Percentiles rank a stretch among this genome's conserved stretches.
These are phyloP conservation scores for Cyclostephanos tholiformis DNA, from an alignment of 108 stramenopile species.

Conservation along the genomic window DNA sequence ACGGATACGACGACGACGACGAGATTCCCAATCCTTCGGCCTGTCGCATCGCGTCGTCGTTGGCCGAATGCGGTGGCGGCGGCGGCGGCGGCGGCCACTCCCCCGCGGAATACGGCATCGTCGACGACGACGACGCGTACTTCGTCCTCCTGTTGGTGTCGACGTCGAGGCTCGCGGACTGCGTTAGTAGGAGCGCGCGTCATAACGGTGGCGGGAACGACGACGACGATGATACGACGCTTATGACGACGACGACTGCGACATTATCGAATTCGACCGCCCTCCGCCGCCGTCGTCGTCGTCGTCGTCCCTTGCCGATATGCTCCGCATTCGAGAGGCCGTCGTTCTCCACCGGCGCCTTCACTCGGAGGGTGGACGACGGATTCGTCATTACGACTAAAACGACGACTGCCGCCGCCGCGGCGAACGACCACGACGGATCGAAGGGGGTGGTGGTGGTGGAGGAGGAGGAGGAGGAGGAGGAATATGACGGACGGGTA, in stretches of 20 bases:
- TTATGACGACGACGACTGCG: too few relatives aligned
- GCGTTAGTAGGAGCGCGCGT: not conserved
- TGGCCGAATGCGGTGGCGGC: slow-evolving; percentile 17
- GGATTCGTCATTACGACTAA: not conserved
- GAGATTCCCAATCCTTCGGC: slow-evolving; percentile 35
- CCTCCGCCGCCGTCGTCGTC: too few relatives aligned
- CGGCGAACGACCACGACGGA: not conserved
- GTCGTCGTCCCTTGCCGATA: not conserved
- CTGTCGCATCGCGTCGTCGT: slow-evolving; percentile 32
- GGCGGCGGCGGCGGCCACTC: not conserved
- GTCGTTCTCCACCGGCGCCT: not conserved
- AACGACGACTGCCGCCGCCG: not conserved
- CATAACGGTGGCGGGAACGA: not conserved
- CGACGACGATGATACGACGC: not conserved
- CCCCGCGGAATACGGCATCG: too few relatives aligned
- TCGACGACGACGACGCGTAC: not conserved
- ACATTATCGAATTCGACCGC: too few relatives aligned
- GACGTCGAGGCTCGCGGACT: not conserved
- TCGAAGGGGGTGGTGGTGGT: not conserved
- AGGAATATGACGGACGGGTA: too few relatives aligned
- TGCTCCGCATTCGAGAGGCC: not conserved
- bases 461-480: too few relatives aligned
- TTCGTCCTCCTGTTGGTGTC: not conserved
- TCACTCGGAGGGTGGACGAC: not conserved
- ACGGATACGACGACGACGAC: slow-evolving; percentile 8